Base-by-base conservation (phyloP, 2,329 filamentous ascomycete genomes). In the Ceratocystiopsis brevicomis region DNA sequence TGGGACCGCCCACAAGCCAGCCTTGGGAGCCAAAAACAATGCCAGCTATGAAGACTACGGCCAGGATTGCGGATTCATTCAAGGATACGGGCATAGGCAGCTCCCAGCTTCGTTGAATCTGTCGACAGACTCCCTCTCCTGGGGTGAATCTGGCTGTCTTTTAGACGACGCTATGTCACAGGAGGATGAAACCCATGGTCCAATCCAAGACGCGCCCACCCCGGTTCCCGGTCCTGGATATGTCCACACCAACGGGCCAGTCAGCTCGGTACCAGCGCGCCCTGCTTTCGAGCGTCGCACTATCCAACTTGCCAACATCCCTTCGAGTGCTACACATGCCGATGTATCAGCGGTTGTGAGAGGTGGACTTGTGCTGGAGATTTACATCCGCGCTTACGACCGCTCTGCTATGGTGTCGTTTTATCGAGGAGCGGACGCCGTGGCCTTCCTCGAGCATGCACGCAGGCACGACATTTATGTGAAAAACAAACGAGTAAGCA, bases 291-390 rank as follows among this genome's bases (percentile, higher is more conserved):
- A 66, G 45, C 56, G 59, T 33, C 68, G 80, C 40, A 81, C 78
- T 0, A 49, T 92, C 18, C 60, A 73, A 18, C 61, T 88, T 41
- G 61, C 60, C 34, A 76, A 78, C 45, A 64, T 90, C 1, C 62
- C 77, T 1, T 68, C 76, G 6, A 64, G 63, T 3, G 71, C 69
- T 14, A 80, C 74, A 0, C 73, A 81, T 53, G 66, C 66, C 39
- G 81, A 90, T 48, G 61, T 90, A 46, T 67, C 70, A 3, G 65
- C 67, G 18, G 67, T 68, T 12, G 61, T 90, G 42, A 74, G 78
- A 45, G 83, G 84, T 19, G 84, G 83, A 1, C 65, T 71, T 49
- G 52, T 92, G 12, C 57, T 87, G 12, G 79, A 85, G 49, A 62
- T 88, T 37, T 78, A 71, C 50, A 51, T 86, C 40, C 71, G 74